These are phyloP conservation scores for Erodium chrysanthum DNA, from an alignment of 441 rosid species.

Conservation along the genomic window DNA sequence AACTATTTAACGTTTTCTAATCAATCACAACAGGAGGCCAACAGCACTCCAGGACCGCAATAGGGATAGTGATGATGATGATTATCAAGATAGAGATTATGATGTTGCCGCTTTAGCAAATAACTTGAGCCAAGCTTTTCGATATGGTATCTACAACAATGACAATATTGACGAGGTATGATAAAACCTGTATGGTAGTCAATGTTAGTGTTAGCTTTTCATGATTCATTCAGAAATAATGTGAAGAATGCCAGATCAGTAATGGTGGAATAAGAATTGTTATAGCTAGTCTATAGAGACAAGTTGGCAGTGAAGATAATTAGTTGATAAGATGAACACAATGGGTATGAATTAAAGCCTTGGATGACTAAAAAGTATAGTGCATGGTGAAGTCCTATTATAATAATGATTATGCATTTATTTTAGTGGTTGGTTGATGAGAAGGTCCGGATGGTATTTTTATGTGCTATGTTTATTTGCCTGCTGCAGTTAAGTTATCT, in stretches of 20 bases:
- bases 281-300: background rate
- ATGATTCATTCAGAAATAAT: background rate
- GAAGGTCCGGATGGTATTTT: background rate
- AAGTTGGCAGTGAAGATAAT: background rate
- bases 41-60: constrained; percentile 69
- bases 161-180: constrained; percentile 75
- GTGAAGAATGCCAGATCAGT: background rate
- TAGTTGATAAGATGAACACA: background rate
- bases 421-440: background rate
- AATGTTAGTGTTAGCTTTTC: background rate
- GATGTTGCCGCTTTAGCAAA: constrained; percentile 93
- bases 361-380: background rate
- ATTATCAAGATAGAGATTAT: constrained; percentile 88
- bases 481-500: background rate
- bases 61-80: constrained; percentile 94
- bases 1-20: constrained; percentile 12
- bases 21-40: constrained; percentile 61
- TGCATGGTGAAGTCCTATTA: background rate
- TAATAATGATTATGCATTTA: background rate
- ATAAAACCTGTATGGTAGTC: background rate
- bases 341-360: background rate
- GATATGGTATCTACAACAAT: constrained; percentile 69
- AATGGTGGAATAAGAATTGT: background rate
- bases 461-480: background rate
- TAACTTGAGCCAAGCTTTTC: constrained; percentile 84